Base-by-base conservation (phyloP, 164 flowering plant species). In the Litsea cubeba region DNA sequence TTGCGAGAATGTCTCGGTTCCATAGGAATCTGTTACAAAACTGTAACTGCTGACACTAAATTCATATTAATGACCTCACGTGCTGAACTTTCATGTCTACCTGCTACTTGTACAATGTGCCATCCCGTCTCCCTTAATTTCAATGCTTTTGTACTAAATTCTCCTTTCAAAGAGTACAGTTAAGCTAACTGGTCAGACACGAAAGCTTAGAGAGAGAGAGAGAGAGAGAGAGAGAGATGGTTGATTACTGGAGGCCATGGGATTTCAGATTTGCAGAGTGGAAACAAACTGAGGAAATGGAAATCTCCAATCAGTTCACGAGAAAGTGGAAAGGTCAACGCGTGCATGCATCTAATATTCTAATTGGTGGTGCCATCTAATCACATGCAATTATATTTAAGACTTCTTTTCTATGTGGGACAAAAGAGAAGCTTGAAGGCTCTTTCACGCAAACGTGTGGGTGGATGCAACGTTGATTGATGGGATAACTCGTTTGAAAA, bases 361-460 rank as follows among this genome's bases (percentile, higher is more conserved):
- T n/a, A n/a, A 54, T 54, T 54, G 60, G 18, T 54, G 60, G 60
- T 5, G n/a, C 60, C n/a, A 20, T 54, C 60, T 54, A 18, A 54
- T 54, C 60, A 54, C 60, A 54, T 54, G 60, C 60, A 54, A 54
- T 54, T 15, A 18, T 4, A 0, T 54, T 54, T 54, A 17, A 12
- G 17, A 17, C 2, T 20, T 15, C 60, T 20, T 54, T 20, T 15
- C 60, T 3, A 54, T 2, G 60, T 54, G 60, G n/a, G n/a, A 54
- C 60, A 54, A 54, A 54, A 17, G n/a, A 54, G n/a, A 18, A 54
- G n/a, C 60, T 15, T 54, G n/a, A 20, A 54, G 60, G n/a, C 60
- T 20, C n/a, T n/a, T n/a, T 54, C 60, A 54, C 60, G 60, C 60
- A 54, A 54, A 54, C 60, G 60, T 54, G 60, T 54, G 60, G 60